A percentile compares a stretch with the other conserved stretches of the same genome.
These are phyloP conservation scores for Leishmania tropica DNA, from an alignment of 208 protist species.

Conservation along the genomic window DNA sequence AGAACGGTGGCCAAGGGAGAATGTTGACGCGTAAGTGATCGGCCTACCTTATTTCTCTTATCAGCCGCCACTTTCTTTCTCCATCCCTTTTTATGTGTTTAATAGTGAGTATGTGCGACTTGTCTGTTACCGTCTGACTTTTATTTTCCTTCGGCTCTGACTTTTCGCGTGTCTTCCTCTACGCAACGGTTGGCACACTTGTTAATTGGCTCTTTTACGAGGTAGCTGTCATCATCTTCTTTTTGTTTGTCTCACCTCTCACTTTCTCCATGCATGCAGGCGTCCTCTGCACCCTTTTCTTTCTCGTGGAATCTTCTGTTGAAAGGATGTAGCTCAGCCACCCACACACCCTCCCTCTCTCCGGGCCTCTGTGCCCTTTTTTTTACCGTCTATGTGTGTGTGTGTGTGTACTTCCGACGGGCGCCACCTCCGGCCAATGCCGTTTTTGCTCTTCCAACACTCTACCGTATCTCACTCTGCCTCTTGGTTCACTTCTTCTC, in stretches of 20 bases:
- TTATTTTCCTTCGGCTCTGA: not conserved
- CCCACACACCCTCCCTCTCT: not conserved
- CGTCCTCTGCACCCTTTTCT: not conserved
- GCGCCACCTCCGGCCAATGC: not conserved
- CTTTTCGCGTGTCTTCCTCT: not conserved
- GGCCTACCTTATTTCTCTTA: not conserved
- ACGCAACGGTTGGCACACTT: not conserved
- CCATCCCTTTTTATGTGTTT: not conserved
- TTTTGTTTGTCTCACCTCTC: not conserved
- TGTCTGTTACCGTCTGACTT: not conserved
- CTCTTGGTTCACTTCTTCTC: not conserved
- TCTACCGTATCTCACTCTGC: not conserved
- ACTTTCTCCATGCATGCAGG: not conserved
- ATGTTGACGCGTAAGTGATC: not conserved
- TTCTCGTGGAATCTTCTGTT: not conserved
- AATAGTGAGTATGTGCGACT: not conserved
- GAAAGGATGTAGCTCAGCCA: not conserved
- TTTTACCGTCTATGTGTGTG: not conserved
- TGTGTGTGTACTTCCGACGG: not conserved
- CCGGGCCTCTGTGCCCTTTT: not conserved
- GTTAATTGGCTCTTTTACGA: not conserved
- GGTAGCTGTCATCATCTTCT: not conserved
- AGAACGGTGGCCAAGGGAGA: not conserved
- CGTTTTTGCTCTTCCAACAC: not conserved
- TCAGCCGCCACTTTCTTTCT: not conserved